Percentiles rank a stretch among this genome's conserved stretches.
These are phyloP conservation scores for Nakataea oryzae DNA, from an alignment of 2,329 filamentous ascomycete species.

Conservation along the genomic window DNA sequence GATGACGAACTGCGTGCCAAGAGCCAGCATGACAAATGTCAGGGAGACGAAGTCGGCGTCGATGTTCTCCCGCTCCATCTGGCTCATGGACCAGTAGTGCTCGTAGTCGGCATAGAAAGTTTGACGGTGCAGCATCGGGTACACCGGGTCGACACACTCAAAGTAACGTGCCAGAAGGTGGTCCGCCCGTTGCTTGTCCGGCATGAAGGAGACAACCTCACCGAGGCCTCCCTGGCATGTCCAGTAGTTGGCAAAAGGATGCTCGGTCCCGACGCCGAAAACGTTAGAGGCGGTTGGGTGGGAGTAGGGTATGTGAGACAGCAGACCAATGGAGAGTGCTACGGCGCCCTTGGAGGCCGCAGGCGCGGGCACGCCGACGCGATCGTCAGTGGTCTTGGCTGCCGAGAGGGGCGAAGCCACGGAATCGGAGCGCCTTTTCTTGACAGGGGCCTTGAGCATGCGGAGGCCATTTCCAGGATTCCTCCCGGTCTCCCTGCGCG, in stretches of 20 bases:
- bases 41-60: conserved; percentile 64
- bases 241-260: conserved; percentile 79
- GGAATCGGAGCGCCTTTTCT: conserved; percentile 26
- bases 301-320: conserved; percentile 66
- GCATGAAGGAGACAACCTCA: conserved; percentile 66
- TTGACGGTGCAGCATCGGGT: conserved; percentile 68
- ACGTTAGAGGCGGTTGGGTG: conserved; percentile 63
- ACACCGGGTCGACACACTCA: conserved; percentile 67
- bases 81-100: conserved; percentile 58
- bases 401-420: conserved; percentile 37
- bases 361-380: conserved; percentile 12
- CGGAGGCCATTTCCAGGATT: conserved; percentile 31
- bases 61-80: conserved; percentile 44
- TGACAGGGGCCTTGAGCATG: conserved; percentile 48
- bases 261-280: conserved; percentile 70
- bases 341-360: conserved; percentile 22
- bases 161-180: conserved; percentile 55
- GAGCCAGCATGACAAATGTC: conserved; percentile 66
- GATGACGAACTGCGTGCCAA: conserved; percentile 69
- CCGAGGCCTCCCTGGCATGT: conserved; percentile 65
- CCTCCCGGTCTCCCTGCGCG: conserved; percentile 33
- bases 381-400: conserved; percentile 42
- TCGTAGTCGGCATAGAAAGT: conserved; percentile 72
- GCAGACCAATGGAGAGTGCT: conserved; percentile 46
- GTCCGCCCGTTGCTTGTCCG: conserved; percentile 66